phyloP scores from a whole-genome alignment of 1,284 basidiomycete genomes.

The Termitomyces sp. region DNA sequence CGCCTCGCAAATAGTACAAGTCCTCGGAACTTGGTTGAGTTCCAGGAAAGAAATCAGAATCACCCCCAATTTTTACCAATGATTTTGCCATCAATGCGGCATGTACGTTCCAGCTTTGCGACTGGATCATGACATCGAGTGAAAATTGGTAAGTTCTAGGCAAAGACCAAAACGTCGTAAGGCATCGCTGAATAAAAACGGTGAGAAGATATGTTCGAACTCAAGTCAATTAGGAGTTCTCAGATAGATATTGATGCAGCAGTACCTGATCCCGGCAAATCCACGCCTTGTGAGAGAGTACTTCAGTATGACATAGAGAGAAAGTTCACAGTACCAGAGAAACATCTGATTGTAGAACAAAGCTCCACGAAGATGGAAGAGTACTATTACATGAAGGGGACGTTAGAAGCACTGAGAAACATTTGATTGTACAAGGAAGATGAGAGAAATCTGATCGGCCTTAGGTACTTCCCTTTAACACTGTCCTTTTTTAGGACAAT shows the following conservation, averaged over 20 bases:
- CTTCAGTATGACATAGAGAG: no score
- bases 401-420: not conserved
- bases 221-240: no score
- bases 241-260: not conserved
- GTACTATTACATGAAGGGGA: not conserved
- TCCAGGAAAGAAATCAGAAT: not conserved
- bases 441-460: not conserved
- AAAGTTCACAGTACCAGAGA: not conserved
- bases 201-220: not conserved
- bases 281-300: not conserved
- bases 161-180: not conserved
- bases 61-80: not conserved
- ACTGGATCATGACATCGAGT: not conserved
- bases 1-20: not conserved
- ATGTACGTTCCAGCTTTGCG: not conserved
- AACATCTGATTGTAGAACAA: not conserved
- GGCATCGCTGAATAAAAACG: not conserved
- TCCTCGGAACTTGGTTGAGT: not conserved
- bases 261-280: not conserved
- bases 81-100: not conserved
- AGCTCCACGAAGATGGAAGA: not conserved
- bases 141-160: not conserved
- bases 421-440: not conserved
- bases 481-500: not conserved
- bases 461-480: not conserved